Base-by-base conservation (phyloP, 371 early-diverging fungal species). In the Actinomortierella ambigua region DNA sequence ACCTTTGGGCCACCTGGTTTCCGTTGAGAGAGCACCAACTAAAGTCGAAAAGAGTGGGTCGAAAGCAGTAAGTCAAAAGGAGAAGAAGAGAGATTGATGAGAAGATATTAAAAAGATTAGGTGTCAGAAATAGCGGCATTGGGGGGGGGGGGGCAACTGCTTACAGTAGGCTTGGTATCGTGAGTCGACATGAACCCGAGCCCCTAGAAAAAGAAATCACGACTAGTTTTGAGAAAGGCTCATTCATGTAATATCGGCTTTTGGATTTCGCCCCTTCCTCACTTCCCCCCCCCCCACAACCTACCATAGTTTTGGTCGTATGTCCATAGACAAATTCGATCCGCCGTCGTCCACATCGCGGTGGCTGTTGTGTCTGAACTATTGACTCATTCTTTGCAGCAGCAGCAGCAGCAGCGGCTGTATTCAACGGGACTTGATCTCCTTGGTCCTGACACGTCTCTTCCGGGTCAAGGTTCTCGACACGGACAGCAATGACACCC, bases 251-350 rank as follows among this genome's bases (percentile, higher is more conserved):
- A 15, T 50, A 69, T 56, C 24, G 58, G 14, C n/a, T n/a, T n/a
- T n/a, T n/a, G n/a, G n/a, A n/a, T n/a, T n/a, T n/a, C n/a, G n/a
- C n/a, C n/a, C n/a, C n/a, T n/a, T n/a, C n/a, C n/a, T n/a, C n/a
- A n/a, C n/a, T n/a, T n/a, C n/a, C n/a, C n/a, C n/a, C n/a, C n/a
- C n/a, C n/a, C n/a, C n/a, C n/a, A n/a, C n/a, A n/a, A 55, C 65
- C 44, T 77, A 87, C 87, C 88, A 87, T 87, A 28, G 82, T 85
- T 17, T 77, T 65, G 3, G 88, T 85, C 1, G 81, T 78, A 63
- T 84, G 85, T 2, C 79, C 84, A 65, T 78, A 85, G 71, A 82
- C 81, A 59, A 85, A 81, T 29, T 87, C 88, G 4, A 78, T 58
- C 44, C 77, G 79, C 75, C 56, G 15, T 46, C 24, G 58, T 24